phyloP scores from a whole-genome alignment of 257 asterid species.

The Datura wrightii region DNA sequence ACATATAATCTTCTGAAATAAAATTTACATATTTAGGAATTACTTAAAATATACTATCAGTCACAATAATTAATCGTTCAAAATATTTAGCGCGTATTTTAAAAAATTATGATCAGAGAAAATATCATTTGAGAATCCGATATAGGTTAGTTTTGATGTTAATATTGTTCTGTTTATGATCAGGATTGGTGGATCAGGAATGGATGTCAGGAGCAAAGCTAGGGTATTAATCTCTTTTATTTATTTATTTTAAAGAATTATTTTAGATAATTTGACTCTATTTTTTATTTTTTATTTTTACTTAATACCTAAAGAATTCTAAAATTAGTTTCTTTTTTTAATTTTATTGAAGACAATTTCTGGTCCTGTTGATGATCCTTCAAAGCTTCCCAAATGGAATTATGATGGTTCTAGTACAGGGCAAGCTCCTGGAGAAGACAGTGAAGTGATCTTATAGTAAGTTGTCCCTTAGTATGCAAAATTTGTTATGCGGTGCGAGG shows the following conservation, averaged over 20 bases:
- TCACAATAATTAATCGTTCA: too few relatives aligned
- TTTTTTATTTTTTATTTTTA: not conserved
- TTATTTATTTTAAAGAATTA: not conserved
- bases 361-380: conserved; percentile 87
- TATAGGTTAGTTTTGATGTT: not conserved
- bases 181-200: conserved; percentile 98
- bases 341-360: conserved; percentile 63
- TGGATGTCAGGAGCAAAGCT: conserved; percentile 91
- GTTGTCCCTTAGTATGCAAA: not conserved
- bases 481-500: not conserved
- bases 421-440: conserved; percentile 98
- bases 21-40: too few relatives aligned
- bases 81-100: too few relatives aligned
- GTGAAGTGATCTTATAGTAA: conserved; percentile 99
- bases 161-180: not conserved
- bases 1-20: too few relatives aligned
- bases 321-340: not conserved
- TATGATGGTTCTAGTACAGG: conserved; percentile 99
- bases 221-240: conserved; percentile 54
- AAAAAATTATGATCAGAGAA: too few relatives aligned
- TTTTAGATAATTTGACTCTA: not conserved
- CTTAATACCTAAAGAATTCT: not conserved
- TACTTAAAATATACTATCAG: too few relatives aligned
- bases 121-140: too few relatives aligned
- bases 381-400: conserved; percentile 99